Conservation (phyloP, 306 rosid species). For the Rosa chinensis region DNA sequence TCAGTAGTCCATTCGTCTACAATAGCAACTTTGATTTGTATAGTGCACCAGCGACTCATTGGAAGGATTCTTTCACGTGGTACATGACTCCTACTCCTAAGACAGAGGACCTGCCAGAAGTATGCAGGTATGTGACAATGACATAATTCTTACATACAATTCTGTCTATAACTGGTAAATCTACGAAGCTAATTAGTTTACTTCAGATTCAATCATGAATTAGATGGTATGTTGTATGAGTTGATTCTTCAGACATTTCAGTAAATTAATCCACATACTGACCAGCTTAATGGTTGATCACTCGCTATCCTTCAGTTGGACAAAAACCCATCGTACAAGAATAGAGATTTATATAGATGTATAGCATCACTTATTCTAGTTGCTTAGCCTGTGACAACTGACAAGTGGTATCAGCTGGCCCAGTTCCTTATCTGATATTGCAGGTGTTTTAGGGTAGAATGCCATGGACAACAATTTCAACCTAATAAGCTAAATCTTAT, state of each 20-base stretch:
- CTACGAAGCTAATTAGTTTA: too few relatives aligned
- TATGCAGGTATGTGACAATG: background rate
- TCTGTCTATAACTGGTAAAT: too few relatives aligned
- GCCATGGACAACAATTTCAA: too few relatives aligned
- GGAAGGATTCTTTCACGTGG: background rate
- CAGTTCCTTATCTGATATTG: too few relatives aligned
- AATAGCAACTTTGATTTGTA: slow-evolving; percentile 36
- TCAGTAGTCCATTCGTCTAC: slow-evolving; percentile 9
- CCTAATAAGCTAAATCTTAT: too few relatives aligned
- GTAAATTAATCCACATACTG: background rate
- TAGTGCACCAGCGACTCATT: background rate
- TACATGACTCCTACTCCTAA: background rate
- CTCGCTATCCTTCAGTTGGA: background rate
- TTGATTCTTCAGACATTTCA: background rate
- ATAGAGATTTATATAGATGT: too few relatives aligned
- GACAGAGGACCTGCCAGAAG: background rate
- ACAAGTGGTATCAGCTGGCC: too few relatives aligned
- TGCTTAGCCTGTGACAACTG: too few relatives aligned
- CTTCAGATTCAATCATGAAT: background rate
- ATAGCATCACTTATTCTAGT: background rate
- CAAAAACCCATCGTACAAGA: background rate
- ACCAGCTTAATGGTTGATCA: background rate
- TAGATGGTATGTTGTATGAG: background rate
- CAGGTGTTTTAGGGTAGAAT: too few relatives aligned
- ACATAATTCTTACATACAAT: too few relatives aligned